These are phyloP conservation scores for Cylindrotheca fusiformis DNA, from an alignment of 108 stramenopile genomes.

Conservation along the genomic window DNA sequence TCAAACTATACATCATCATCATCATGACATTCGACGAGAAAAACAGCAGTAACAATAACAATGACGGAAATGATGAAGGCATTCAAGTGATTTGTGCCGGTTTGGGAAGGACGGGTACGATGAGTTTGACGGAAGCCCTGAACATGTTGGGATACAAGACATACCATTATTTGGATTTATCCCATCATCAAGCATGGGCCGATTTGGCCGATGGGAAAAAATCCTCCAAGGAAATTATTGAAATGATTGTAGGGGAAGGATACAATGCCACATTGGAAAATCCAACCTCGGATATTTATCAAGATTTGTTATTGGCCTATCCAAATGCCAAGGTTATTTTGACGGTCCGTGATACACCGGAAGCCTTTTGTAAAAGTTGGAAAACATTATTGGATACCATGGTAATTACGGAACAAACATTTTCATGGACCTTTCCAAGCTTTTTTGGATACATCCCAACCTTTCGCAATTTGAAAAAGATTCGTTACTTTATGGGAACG, in stretches of 20 bases:
- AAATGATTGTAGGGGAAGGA: constrained; percentile 21
- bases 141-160: constrained; percentile 13
- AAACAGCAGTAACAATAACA: not conserved
- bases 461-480: constrained; percentile 18
- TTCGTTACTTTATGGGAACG: constrained; percentile 24
- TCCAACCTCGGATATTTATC: constrained; percentile 24
- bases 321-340: constrained; percentile 46
- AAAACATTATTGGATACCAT: constrained; percentile 25
- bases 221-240: constrained; percentile 1
- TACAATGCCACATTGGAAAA: constrained; percentile 43
- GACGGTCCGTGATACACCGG: constrained; percentile 36
- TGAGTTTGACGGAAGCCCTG: constrained; percentile 24
- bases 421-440: constrained; percentile 18
- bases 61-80: not conserved
- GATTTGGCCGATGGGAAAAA: constrained; percentile 8
- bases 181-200: constrained; percentile 13
- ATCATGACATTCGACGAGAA: not conserved
- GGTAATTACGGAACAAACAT: constrained; percentile 16
- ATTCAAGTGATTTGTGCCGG: constrained; percentile 25
- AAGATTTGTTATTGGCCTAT: constrained; percentile 11
- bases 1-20: not conserved
- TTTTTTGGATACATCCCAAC: constrained; percentile 27
- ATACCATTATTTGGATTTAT: constrained; percentile 20
- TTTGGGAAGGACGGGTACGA: constrained; percentile 28
- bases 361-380: constrained; percentile 29